A percentile compares a stretch with the other conserved stretches of the same genome.
phyloP scores from a whole-genome alignment of 441 rosid species.

The Viola pubescens region DNA sequence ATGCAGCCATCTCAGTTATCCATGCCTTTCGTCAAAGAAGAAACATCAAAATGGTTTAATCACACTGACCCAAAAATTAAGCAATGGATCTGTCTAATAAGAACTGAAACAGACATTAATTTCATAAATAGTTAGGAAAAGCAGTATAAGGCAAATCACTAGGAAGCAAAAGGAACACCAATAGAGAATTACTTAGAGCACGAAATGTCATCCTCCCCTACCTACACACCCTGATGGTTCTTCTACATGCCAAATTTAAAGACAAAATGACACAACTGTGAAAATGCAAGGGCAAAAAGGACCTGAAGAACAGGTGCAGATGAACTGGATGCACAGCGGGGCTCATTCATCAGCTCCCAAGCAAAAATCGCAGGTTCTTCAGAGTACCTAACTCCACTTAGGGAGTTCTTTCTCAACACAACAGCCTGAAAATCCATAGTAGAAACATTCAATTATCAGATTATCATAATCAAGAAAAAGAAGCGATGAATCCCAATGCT shows the following conservation, averaged over 20 bases:
- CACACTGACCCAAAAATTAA: neutral
- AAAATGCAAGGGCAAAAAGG: slow-evolving; percentile 1
- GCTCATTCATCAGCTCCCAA: slow-evolving; percentile 56
- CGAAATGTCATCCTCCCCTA: neutral
- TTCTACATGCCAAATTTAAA: neutral
- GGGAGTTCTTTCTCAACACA: slow-evolving; percentile 37
- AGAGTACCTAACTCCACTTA: slow-evolving; percentile 35
- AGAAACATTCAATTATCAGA: neutral
- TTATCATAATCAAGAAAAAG: slow-evolving; percentile 1
- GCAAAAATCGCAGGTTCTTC: slow-evolving; percentile 52
- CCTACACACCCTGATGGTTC: neutral
- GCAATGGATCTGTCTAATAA: neutral
- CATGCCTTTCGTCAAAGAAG: slow-evolving; percentile 24
- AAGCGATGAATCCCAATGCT: neutral
- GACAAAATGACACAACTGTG: neutral
- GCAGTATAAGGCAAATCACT: neutral
- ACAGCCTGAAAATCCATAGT: slow-evolving; percentile 23
- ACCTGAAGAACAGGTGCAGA: slow-evolving; percentile 43
- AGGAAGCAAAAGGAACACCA: no score
- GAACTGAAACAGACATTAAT: neutral
- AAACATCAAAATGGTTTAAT: neutral
- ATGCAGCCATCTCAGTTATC: slow-evolving; percentile 44
- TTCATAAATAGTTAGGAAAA: neutral
- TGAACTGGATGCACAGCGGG: slow-evolving; percentile 35
- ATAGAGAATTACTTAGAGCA: neutral